phyloP scores from a whole-genome alignment of 495 filamentous ascomycete species.

The Neurospora cerealis region DNA sequence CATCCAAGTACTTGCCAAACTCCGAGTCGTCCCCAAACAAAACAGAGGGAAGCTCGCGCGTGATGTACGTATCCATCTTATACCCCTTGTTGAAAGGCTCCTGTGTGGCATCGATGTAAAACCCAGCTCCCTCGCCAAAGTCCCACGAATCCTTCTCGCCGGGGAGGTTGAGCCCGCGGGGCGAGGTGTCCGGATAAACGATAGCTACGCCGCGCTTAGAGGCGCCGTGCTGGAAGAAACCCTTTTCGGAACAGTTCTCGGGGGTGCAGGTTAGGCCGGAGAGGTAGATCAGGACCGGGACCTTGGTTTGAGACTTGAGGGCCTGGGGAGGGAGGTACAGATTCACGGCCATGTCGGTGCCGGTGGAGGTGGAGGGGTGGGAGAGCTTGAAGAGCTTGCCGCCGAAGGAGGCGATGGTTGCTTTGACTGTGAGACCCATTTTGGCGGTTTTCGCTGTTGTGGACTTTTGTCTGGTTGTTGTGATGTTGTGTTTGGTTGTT shows the following conservation, averaged over 20 bases:
- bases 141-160: slow-evolving; percentile 81
- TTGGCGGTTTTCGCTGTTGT: slow-evolving; percentile 5
- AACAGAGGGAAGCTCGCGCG: too few relatives aligned
- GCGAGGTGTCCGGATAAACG: slow-evolving; percentile 90
- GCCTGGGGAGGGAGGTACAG: slow-evolving; percentile 61
- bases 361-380: slow-evolving; percentile 63
- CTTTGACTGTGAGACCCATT: slow-evolving; percentile 79
- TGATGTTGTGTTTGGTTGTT: neutral
- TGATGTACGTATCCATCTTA: slow-evolving; percentile 89
- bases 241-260: slow-evolving; percentile 93
- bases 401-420: slow-evolving; percentile 85
- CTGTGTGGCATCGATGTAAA: slow-evolving; percentile 86
- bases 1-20: slow-evolving; percentile 57
- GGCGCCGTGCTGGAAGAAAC: slow-evolving; percentile 83
- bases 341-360: slow-evolving; percentile 60
- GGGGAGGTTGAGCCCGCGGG: slow-evolving; percentile 65
- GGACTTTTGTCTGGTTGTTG: neutral
- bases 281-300: slow-evolving; percentile 88
- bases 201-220: slow-evolving; percentile 73
- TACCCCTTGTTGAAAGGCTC: slow-evolving; percentile 65
- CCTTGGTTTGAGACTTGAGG: slow-evolving; percentile 36
- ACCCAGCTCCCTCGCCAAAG: slow-evolving; percentile 83
- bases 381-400: slow-evolving; percentile 90
- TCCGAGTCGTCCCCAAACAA: slow-evolving; percentile 32
- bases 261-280: slow-evolving; percentile 91